Evolutionary conservation across 2,329 filamentous ascomycete species (phyloP), one percentile per base, ranked within the genome.

Genomic region (Phyllosticta paracitricarpa): DNA sequence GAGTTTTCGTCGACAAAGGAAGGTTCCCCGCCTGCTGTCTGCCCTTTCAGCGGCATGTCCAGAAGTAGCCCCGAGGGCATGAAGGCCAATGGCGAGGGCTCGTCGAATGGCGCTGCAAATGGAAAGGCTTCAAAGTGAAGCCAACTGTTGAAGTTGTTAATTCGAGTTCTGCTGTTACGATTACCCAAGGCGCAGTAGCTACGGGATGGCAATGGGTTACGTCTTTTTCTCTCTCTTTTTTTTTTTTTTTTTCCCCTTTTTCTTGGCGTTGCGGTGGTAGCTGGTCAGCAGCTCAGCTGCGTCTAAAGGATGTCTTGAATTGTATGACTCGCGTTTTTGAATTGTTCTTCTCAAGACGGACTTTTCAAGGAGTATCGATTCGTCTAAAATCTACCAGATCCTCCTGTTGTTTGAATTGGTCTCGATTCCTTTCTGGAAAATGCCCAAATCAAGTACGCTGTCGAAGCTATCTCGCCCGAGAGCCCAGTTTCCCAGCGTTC

Each of bases 11-110:
- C 56, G 14, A 58, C 26, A 7, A 58, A 58, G 1, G 57, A 26
- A 4, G 55, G 22, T 14, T 19, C 58, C 4, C 35, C 48, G 24
- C 24, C 54, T 17, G 57, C 53, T 30, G 60, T 60, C 2, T 64
- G 62, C 25, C 62, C 62, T 2, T 64, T 64, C 26, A 64, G 57
- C 25, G 62, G 62, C 24, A 58, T 59, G 56, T 7, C 17, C 35
- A 60, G 53, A 55, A 54, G 58, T 24, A 56, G 40, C 4, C 40
- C 56, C 26, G 58, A 60, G 25, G 54, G 25, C 5, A 12, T 60
- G 25, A 60, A 33, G 35, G 26, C 56, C 24, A 48, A 48, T 12
- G 58, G 40, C 40, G 14, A 48, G 40, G 40, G 40, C 14, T 48
- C 40, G 40, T n/a, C 40, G 17, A 48, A n/a, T n/a, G 40, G 40